phyloP scores from a whole-genome alignment of 2,329 filamentous ascomycete species.

The Colletotrichum lindemuthianum region DNA sequence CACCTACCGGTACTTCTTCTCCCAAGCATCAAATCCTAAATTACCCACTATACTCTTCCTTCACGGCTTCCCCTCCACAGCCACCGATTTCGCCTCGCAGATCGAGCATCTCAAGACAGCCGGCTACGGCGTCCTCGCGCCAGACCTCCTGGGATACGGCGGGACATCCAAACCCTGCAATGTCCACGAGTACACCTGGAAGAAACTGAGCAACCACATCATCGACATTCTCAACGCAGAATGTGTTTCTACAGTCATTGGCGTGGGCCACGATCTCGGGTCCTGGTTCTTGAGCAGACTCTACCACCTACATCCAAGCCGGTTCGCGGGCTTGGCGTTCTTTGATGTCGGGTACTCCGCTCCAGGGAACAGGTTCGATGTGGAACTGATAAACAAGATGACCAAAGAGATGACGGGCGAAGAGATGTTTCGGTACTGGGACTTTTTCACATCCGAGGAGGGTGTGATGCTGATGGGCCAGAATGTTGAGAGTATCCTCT shows the following conservation, averaged over 20 bases:
- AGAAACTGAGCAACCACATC: conserved; percentile 84
- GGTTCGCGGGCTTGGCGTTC: conserved; percentile 40
- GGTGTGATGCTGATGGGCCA: conserved; percentile 15
- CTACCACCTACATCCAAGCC: conserved; percentile 40
- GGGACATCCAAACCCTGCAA: conserved; percentile 83
- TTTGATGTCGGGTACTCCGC: conserved; percentile 44
- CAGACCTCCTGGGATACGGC: conserved; percentile 75
- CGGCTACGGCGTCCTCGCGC: conserved; percentile 55
- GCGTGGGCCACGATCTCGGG: conserved; percentile 54
- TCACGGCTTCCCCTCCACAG: conserved; percentile 59
- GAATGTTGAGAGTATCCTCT: conserved; percentile 10
- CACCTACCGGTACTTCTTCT: conserved; percentile 44
- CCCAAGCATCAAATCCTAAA: conserved; percentile 38
- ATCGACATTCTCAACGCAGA: conserved; percentile 81
- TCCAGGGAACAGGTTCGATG: conserved; percentile 43
- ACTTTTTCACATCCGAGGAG: conserved; percentile 22
- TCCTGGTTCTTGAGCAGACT: conserved; percentile 45
- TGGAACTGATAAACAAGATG: conserved; percentile 45
- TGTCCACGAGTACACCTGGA: conserved; percentile 78
- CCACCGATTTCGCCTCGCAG: conserved; percentile 55
- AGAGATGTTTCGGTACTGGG: conserved; percentile 30
- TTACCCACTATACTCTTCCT: conserved; percentile 55
- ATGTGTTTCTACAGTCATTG: conserved; percentile 76
- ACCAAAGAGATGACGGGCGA: conserved; percentile 38
- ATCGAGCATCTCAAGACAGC: conserved; percentile 44